Base-by-base conservation (phyloP, 2,329 filamentous ascomycete species). In the Fusarium torulosum region DNA sequence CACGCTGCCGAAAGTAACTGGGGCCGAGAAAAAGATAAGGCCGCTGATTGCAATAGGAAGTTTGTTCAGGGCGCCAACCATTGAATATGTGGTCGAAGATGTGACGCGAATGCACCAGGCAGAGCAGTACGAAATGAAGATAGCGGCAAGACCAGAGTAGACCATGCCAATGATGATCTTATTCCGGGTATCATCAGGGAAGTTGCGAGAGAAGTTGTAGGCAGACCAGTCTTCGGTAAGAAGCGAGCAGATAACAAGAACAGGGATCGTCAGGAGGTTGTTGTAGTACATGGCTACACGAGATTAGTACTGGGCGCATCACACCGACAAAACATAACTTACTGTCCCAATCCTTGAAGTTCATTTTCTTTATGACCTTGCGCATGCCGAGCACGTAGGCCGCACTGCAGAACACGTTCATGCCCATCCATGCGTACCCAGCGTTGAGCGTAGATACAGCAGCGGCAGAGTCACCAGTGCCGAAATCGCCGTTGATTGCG, bases 341-440 rank as follows among this genome's bases (percentile, higher is more conserved):
- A 97, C 95, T 97, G 80, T 99, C 96, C 85, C 96, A 98, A 79
- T 98, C 96, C 86, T 97, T 97, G 83, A 99, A 98, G 85, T 97
- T 97, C 84, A 97, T 97, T 82, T 96, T 89, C 90, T 98, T 98
- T 79, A 99, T 98, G 70, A 96, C 91, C 86, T 98, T 98, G 78
- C 96, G 91, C 95, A 97, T 98, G 72, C 91, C 88, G 67, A 99
- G 82, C 45, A 98, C 85, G 75, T 97, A 98, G 21, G 92, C 88
- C 3, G 96, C 93, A 27, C 92, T 95, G 85, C 94, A 97, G 78
- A 98, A 88, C 75, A 97, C 97, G 80, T 99, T 99, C 81, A 97
- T 84, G 73, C 93, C 85, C 94, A 99, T 98, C 96, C 96, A 99
- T 63, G 96, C 88, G 78, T 99, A 99, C 43, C 96, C 96, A 27